These are phyloP conservation scores for Lecanicillium sp. DNA, from an alignment of 2,329 filamentous ascomycete species.

Conservation along the genomic window DNA sequence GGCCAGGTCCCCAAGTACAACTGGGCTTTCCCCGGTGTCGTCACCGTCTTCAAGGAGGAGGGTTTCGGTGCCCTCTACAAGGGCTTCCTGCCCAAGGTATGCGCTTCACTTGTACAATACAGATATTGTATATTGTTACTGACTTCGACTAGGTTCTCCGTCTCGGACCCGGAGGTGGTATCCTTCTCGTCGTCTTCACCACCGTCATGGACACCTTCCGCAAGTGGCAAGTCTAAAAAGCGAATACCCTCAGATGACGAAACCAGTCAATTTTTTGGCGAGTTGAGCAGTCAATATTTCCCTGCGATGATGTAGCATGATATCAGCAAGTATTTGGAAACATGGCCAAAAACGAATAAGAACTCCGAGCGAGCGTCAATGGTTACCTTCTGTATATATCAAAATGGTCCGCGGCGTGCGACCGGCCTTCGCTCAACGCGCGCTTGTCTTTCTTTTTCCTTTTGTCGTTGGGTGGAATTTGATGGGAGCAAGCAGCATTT, in stretches of 20 bases:
- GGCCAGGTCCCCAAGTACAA: constrained; percentile 90
- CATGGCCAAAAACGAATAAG: not conserved
- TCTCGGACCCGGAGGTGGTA: constrained; percentile 54
- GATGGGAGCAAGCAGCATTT: no score
- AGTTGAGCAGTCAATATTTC: not conserved
- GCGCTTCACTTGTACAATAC: constrained; percentile 32
- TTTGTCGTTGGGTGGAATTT: not conserved
- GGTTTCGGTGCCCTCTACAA: constrained; percentile 92
- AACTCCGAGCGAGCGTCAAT: not conserved
- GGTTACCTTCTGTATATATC: constrained; percentile 4
- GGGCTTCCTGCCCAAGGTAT: constrained; percentile 96
- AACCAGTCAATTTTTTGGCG: no score
- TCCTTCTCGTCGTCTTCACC: constrained; percentile 81
- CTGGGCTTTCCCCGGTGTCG: constrained; percentile 89
- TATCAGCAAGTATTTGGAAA: not conserved
- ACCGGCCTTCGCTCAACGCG: not conserved
- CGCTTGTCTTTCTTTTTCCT: not conserved
- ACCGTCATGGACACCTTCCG: constrained; percentile 91
- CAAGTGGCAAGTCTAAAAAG: constrained; percentile 35
- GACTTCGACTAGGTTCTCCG: constrained; percentile 30
- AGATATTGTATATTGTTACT: constrained; percentile 23
- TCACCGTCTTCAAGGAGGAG: constrained; percentile 86
- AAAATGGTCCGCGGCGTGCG: not conserved
- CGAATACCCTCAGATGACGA: constrained; percentile 6
- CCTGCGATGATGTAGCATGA: constrained; percentile 2